These are phyloP conservation scores for Apophysomyces sp. DNA, from an alignment of 371 early-diverging fungal species.

Conservation along the genomic window DNA sequence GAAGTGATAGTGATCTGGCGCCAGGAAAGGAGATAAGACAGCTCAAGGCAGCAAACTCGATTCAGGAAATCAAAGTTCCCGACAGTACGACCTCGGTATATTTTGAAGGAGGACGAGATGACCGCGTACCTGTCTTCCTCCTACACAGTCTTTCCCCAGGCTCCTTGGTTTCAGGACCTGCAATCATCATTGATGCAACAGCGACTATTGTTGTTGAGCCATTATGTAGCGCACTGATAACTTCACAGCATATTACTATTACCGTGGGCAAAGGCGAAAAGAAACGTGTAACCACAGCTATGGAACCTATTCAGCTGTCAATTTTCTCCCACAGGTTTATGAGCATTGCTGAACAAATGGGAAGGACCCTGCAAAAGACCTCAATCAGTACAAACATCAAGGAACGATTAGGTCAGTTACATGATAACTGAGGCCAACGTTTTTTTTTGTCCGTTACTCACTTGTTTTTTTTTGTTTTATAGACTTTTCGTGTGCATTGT, in stretches of 20 bases:
- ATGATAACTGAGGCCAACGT: background rate
- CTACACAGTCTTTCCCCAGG: slow-evolving; percentile 68
- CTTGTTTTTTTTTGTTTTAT: too few relatives aligned
- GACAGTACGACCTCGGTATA: slow-evolving; percentile 63
- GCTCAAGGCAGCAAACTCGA: slow-evolving; percentile 9
- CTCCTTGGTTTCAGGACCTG: slow-evolving; percentile 76
- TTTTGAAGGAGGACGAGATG: slow-evolving; percentile 75
- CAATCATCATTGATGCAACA: slow-evolving; percentile 85
- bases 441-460: background rate
- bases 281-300: slow-evolving; percentile 52
- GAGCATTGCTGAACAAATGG: slow-evolving; percentile 98
- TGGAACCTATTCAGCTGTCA: slow-evolving; percentile 86
- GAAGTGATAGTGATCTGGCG: slow-evolving; percentile 28
- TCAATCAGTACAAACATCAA: slow-evolving; percentile 96
- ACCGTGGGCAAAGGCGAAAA: slow-evolving; percentile 53
- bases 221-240: slow-evolving; percentile 71
- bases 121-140: slow-evolving; percentile 73
- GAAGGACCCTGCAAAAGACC: slow-evolving; percentile 91
- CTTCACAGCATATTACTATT: slow-evolving; percentile 78
- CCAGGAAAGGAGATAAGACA: slow-evolving; percentile 42
- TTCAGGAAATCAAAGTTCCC: background rate
- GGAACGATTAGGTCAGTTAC: slow-evolving; percentile 64
- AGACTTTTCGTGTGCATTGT: slow-evolving; percentile 97
- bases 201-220: slow-evolving; percentile 90
- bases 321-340: slow-evolving; percentile 96